Conservation (phyloP, 2,329 filamentous ascomycete species). For the Bipolaris victoriae region DNA sequence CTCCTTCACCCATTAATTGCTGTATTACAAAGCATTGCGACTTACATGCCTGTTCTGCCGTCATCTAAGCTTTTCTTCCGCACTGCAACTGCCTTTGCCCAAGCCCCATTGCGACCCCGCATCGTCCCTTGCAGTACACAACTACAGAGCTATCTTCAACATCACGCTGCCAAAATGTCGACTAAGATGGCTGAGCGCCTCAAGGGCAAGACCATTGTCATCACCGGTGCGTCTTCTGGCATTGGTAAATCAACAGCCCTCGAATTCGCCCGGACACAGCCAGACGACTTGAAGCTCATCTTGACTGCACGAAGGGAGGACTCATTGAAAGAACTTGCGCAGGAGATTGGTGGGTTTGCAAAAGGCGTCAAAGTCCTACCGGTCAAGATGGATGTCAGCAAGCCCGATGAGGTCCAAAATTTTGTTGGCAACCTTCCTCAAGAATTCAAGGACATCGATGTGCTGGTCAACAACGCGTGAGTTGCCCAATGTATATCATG, state of each 20-base stretch:
- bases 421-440: constrained; percentile 78
- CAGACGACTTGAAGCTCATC: constrained; percentile 79
- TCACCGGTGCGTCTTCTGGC: constrained; percentile 92
- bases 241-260: constrained; percentile 85
- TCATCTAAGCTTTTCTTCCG: constrained; percentile 19
- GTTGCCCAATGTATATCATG: background rate
- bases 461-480: constrained; percentile 74
- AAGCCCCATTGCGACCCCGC: constrained; percentile 22
- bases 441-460: constrained; percentile 83
- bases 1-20: constrained; percentile 7
- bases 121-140: constrained; percentile 11
- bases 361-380: constrained; percentile 77
- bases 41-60: constrained; percentile 32
- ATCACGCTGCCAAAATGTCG: constrained; percentile 61
- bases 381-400: constrained; percentile 86
- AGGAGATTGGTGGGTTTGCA: constrained; percentile 76
- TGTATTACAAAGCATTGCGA: constrained; percentile 9
- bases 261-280: constrained; percentile 88
- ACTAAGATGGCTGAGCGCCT: constrained; percentile 81
- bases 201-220: constrained; percentile 86
- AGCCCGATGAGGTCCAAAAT: constrained; percentile 71
- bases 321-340: constrained; percentile 74
- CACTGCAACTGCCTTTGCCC: constrained; percentile 22
- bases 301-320: constrained; percentile 88
- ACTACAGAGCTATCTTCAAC: constrained; percentile 17